phyloP scores from a whole-genome alignment of 2,329 filamentous ascomycete species.

The Venturia asperata region DNA sequence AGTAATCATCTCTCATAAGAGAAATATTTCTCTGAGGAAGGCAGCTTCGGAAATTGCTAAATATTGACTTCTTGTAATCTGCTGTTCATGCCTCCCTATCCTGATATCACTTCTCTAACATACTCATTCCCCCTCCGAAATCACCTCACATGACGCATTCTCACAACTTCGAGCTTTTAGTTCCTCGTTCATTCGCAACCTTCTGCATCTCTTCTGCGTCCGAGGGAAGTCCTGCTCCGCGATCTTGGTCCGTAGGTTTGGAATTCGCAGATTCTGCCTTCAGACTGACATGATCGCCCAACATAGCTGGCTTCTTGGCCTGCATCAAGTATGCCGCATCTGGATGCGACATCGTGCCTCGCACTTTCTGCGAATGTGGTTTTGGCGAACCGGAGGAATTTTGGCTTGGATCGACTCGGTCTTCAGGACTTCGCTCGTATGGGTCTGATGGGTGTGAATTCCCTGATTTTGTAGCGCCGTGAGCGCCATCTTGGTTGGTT shows the following conservation, averaged over 20 bases:
- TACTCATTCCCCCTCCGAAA: too few relatives aligned
- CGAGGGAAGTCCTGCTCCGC: neutral
- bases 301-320: conserved; percentile 11
- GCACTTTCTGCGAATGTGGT: conserved; percentile 15
- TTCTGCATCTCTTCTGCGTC: conserved; percentile 5
- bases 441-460: conserved; percentile 6
- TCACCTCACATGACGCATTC: neutral
- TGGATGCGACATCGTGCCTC: conserved; percentile 9
- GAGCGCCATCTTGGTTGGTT: conserved; percentile 8
- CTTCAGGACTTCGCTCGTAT: conserved; percentile 9
- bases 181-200: neutral
- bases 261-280: conserved; percentile 11
- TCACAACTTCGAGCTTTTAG: neutral
- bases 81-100: neutral
- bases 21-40: too few relatives aligned
- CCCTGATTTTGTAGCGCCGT: neutral
- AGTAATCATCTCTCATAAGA: too few relatives aligned
- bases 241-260: conserved; percentile 5
- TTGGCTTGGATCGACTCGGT: neutral
- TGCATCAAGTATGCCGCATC: conserved; percentile 7
- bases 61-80: too few relatives aligned
- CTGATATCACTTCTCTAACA: too few relatives aligned
- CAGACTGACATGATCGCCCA: conserved; percentile 14
- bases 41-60: too few relatives aligned
- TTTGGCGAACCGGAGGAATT: neutral